Base-by-base conservation (phyloP, 805 yeast species). In the Metschnikowia shivogae region DNA sequence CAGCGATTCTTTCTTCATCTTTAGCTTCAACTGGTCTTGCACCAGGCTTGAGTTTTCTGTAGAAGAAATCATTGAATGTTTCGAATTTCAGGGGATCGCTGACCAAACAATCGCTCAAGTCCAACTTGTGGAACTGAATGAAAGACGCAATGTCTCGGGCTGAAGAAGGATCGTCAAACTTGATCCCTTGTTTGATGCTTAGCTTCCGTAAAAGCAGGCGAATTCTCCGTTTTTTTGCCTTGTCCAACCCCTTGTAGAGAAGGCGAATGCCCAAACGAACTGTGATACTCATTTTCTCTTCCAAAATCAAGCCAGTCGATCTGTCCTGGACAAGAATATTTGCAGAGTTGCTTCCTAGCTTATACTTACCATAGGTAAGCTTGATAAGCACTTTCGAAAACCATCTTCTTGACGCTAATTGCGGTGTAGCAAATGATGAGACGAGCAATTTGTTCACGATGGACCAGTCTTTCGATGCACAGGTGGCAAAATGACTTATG, bases 261-360 rank as follows among this genome's bases (percentile, higher is more conserved):
- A 92, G 65, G 36, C 97, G 65, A 43, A 92, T 92, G 0, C 98
- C 99, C 31, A 93, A 60, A 39, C 97, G 73, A 9, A 93, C 93
- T 56, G 87, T 87, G 1, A 86, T 80, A 46, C 90, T 83, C 86
- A 93, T 92, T 57, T 89, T 89, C 57, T 92, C 99, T 61, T 92
- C 98, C 58, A 86, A 64, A n/a, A 92, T 80, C 37, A 87, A 76
- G 0, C 99, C 99, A 0, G 97, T 84, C 13, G 77, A 72, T 49
- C 99, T 73, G 61, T 93, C 97, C 62, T 93, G 98, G 2, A 92
- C 97, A 40, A 93, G 70, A 27, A 93, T 92, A 59, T 92, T 92
- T 8, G 97, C 99, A 39, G 95, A 89, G 59, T 92, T 88, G 34
- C 72, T 61, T 2, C 97, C 97, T 31, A 92, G 65, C 39, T 82